phyloP scores from a whole-genome alignment of 306 rosid genomes.

The Cercis canadensis region DNA sequence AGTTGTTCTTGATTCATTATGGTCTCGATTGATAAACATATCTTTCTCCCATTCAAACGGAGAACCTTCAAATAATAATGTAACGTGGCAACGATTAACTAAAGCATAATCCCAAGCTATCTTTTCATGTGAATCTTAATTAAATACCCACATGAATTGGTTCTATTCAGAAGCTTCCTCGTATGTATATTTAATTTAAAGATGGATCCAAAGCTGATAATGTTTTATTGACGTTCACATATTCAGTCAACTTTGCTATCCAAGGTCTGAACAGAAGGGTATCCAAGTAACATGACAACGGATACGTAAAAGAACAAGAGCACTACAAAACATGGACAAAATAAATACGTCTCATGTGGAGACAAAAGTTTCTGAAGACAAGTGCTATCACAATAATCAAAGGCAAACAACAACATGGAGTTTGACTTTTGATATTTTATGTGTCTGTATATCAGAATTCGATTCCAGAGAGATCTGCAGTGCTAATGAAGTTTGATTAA shows the following conservation, averaged over 20 bases:
- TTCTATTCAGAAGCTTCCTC: constrained; percentile 42
- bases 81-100: constrained; percentile 56
- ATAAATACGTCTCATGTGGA: constrained; percentile 36
- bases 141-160: constrained; percentile 66
- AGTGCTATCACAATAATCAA: constrained; percentile 34
- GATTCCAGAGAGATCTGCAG: constrained; percentile 32
- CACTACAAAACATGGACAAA: constrained; percentile 40
- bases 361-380: constrained; percentile 43
- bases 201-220: constrained; percentile 26
- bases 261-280: constrained; percentile 36
- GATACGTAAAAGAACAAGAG: constrained; percentile 19
- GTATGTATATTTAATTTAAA: background rate
- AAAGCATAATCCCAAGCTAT: constrained; percentile 45
- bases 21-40: constrained; percentile 18
- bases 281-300: constrained; percentile 45
- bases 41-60: constrained; percentile 77
- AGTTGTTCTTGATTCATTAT: constrained; percentile 23
- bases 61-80: constrained; percentile 56
- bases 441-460: background rate
- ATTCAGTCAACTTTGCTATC: constrained; percentile 36
- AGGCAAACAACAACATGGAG: constrained; percentile 36
- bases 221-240: constrained; percentile 7
- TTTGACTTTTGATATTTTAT: constrained; percentile 37
- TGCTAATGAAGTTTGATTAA: constrained; percentile 31
- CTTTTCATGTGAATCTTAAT: constrained; percentile 73